Percentiles rank a stretch among this genome's conserved stretches.
Conservation (phyloP, 495 filamentous ascomycete species). For the Filosporella fistucella region DNA sequence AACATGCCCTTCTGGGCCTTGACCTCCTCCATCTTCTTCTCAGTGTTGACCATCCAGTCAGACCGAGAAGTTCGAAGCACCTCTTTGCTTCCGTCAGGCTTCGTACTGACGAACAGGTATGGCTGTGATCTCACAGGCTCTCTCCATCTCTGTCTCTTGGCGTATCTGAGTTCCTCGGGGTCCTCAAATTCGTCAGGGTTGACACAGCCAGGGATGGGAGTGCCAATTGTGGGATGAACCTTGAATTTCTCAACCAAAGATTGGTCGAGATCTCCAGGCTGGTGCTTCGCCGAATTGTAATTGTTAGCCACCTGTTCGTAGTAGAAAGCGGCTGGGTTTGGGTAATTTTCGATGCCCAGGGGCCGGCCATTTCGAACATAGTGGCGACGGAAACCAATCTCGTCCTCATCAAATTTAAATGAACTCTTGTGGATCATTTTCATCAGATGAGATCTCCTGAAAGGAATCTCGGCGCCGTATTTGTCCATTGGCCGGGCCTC, state of each 20-base stretch:
- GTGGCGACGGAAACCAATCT: constrained; percentile 20
- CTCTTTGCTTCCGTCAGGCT: no score
- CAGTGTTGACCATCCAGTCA: neutral
- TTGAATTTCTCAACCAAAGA: constrained; percentile 9
- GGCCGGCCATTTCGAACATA: constrained; percentile 2
- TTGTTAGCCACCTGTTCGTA: constrained; percentile 11
- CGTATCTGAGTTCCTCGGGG: neutral
- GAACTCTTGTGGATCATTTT: neutral
- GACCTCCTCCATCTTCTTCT: no score
- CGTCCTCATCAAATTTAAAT: neutral
- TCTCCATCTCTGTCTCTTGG: neutral
- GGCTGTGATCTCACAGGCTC: no score
- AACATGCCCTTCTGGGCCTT: no score
- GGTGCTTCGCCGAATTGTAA: constrained; percentile 16
- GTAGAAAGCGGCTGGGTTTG: constrained; percentile 17
- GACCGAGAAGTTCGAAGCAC: neutral
- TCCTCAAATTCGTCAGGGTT: constrained; percentile 15
- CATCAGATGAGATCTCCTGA: neutral
- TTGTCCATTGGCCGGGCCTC: neutral
- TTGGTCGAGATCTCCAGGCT: constrained; percentile 19
- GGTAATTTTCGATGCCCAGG: constrained; percentile 9
- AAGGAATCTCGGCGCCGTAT: neutral
- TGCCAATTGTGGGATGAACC: constrained; percentile 19
- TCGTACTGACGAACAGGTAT: no score
- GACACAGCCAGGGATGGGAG: constrained; percentile 3